phyloP scores from a whole-genome alignment of 106 monocot genomes.

The Allium cepa region DNA sequence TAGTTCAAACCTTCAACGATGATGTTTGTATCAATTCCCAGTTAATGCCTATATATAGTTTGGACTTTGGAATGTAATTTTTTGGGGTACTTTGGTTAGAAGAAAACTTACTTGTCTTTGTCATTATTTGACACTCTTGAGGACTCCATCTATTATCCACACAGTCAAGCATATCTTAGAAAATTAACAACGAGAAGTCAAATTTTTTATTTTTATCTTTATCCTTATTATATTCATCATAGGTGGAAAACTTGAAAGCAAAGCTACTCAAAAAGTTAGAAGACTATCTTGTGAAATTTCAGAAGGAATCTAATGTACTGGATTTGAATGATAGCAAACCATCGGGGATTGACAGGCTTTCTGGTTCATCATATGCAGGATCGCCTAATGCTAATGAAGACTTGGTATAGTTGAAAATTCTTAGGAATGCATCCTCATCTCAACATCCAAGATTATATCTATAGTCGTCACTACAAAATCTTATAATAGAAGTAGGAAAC shows the following conservation, averaged over 20 bases:
- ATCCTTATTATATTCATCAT: slow-evolving; percentile 2
- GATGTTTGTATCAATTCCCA: too few relatives aligned
- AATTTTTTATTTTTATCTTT: background rate
- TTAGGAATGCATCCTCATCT: too few relatives aligned
- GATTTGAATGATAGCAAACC: slow-evolving; percentile 5
- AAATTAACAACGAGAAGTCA: too few relatives aligned
- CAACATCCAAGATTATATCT: too few relatives aligned
- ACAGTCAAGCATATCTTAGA: too few relatives aligned
- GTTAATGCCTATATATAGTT: too few relatives aligned
- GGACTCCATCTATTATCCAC: too few relatives aligned
- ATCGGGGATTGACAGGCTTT: slow-evolving; percentile 3
- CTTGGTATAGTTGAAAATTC: background rate
- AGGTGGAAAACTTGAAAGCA: slow-evolving; percentile 64
- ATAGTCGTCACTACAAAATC: too few relatives aligned
- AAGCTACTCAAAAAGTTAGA: slow-evolving; percentile 69
- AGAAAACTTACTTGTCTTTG: too few relatives aligned
- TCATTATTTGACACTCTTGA: too few relatives aligned
- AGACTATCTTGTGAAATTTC: slow-evolving; percentile 47
- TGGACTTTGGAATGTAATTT: background rate
- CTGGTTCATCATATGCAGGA: slow-evolving; percentile 7
- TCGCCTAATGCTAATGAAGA: slow-evolving; percentile 3
- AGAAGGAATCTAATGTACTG: slow-evolving; percentile 33
- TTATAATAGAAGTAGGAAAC: too few relatives aligned
- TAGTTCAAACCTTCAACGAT: background rate
- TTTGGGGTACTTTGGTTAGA: too few relatives aligned